Base-by-base conservation (phyloP, 1,139 yeast species). In the Pichia sp. region DNA sequence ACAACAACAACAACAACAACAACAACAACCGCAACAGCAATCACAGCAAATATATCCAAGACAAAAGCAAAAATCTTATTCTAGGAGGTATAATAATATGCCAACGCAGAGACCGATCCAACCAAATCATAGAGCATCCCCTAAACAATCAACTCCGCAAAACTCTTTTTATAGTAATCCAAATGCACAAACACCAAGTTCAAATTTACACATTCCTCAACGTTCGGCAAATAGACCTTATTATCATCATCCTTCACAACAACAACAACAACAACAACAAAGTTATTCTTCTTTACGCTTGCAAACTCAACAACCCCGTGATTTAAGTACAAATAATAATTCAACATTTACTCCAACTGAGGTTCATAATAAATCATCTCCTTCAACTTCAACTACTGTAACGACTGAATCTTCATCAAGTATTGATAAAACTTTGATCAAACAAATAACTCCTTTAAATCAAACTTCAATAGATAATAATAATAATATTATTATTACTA, bases 1-100 rank as follows among this genome's bases (percentile, higher is more conserved):
- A 28, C 48, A 16, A 26, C 52, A 37, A 34, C 49, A 31, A 7
- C 50, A 45, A 30, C 51, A 37, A 23, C 41, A 38, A 20, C 40
- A 35, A 20, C 39, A 30, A 28, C 41, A 36, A n/a, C 38, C 22
- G 11, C 35, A 36, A n/a, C 38, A 16, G 11, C 35, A 30, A 24
- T 12, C 26, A 25, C 10, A 12, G 12, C 7, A 24, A 30, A 30
- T 24, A 31, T 9, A 7, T 8, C 11, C 30, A 28, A 10, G 11
- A 28, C 28, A 26, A 26, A 6, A 26, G 9, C 28, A 26, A 26
- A 16, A 16, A 16, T 16, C 16, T 16, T 16, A 16, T 16, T 16
- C 16, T 16, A 16, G 16, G 16, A 16, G 16, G 16, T 16, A 16
- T 16, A 16, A 16, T 16, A 16, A 16, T 16, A 16, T 16, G 16